Evolutionary conservation across 2,329 filamentous ascomycete species (phyloP).

Genomic region (Tolypocladium sp.): DNA sequence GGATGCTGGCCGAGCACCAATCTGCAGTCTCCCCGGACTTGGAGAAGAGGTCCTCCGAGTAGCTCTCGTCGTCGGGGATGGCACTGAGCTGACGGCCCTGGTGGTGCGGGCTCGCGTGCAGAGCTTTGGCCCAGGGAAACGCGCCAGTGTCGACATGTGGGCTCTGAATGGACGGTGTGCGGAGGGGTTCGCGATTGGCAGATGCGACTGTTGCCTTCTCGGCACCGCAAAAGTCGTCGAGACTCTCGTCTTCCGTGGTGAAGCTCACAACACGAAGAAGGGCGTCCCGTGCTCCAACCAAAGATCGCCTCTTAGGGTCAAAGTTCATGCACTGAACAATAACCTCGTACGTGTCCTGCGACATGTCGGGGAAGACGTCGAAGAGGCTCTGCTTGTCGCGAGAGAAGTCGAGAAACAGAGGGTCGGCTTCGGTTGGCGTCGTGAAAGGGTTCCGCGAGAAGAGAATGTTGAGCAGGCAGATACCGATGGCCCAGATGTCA

Average conservation of each 20-base stretch:
- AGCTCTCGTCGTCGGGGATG: conserved; percentile 73
- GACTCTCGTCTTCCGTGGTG: conserved; percentile 81
- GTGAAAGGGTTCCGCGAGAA: conserved; percentile 97
- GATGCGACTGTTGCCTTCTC: conserved; percentile 70
- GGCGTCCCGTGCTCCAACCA: conserved; percentile 67
- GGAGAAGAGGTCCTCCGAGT: conserved; percentile 78
- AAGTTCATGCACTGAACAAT: conserved; percentile 84
- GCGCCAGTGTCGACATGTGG: conserved; percentile 71
- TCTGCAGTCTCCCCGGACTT: conserved; percentile 63
- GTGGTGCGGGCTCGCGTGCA: conserved; percentile 61
- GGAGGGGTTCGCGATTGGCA: conserved; percentile 87
- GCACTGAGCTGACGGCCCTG: conserved; percentile 77
- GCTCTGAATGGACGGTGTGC: conserved; percentile 89
- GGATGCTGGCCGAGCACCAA: conserved; percentile 69
- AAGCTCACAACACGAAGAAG: conserved; percentile 78
- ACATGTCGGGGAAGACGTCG: conserved; percentile 98
- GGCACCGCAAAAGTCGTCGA: conserved; percentile 88
- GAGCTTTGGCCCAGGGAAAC: conserved; percentile 90
- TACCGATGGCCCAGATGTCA: conserved; percentile 94
- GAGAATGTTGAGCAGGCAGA: conserved; percentile 91
- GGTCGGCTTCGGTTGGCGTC: conserved; percentile 80
- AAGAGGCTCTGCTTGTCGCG: conserved; percentile 93
- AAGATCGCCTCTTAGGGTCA: conserved; percentile 80
- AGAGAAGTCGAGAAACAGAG: conserved; percentile 86
- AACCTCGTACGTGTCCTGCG: conserved; percentile 93